phyloP scores from a whole-genome alignment of 495 filamentous ascomycete genomes.

The Talaromyces proteolyticus region DNA sequence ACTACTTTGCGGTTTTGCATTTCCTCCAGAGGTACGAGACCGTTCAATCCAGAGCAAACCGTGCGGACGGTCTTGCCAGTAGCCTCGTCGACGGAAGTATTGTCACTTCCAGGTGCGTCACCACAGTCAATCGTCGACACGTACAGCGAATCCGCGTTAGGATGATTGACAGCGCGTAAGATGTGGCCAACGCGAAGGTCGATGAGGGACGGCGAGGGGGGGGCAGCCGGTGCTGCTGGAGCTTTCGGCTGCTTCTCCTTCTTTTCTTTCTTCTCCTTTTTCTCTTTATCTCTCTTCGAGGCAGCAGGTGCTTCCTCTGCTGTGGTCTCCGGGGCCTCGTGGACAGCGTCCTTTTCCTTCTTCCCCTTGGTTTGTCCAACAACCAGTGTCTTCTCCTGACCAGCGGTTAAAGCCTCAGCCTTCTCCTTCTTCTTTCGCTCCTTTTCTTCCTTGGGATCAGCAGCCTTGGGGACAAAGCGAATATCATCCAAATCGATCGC shows the following conservation, averaged over 20 bases:
- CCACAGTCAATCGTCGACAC: slow-evolving; percentile 97
- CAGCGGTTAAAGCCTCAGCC: slow-evolving; percentile 47
- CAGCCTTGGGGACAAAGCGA: slow-evolving; percentile 71
- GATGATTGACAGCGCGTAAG: slow-evolving; percentile 88
- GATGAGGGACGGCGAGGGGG: slow-evolving; percentile 77
- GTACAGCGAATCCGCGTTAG: slow-evolving; percentile 91
- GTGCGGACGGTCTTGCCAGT: slow-evolving; percentile 87
- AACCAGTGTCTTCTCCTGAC: slow-evolving; percentile 31
- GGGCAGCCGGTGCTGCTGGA: slow-evolving; percentile 56
- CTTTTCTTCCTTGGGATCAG: slow-evolving; percentile 84
- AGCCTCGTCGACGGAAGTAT: slow-evolving; percentile 68
- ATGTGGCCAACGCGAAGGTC: slow-evolving; percentile 97
- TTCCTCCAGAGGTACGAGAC: slow-evolving; percentile 82
- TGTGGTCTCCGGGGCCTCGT: slow-evolving; percentile 27
- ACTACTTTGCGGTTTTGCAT: slow-evolving; percentile 96
- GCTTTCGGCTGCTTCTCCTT: slow-evolving; percentile 60
- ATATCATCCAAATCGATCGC: slow-evolving; percentile 73
- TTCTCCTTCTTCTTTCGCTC: slow-evolving; percentile 85
- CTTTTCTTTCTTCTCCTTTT: slow-evolving; percentile 74
- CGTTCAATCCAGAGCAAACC: slow-evolving; percentile 94
- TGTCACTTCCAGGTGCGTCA: slow-evolving; percentile 77
- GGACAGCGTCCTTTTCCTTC: slow-evolving; percentile 23
- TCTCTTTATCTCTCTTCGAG: slow-evolving; percentile 21
- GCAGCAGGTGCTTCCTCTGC: slow-evolving; percentile 33
- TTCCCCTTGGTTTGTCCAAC: slow-evolving; percentile 46